Evolutionary conservation across 805 yeast genomes (phyloP).

Genomic region (Saccharomyces kudriavzevii): DNA sequence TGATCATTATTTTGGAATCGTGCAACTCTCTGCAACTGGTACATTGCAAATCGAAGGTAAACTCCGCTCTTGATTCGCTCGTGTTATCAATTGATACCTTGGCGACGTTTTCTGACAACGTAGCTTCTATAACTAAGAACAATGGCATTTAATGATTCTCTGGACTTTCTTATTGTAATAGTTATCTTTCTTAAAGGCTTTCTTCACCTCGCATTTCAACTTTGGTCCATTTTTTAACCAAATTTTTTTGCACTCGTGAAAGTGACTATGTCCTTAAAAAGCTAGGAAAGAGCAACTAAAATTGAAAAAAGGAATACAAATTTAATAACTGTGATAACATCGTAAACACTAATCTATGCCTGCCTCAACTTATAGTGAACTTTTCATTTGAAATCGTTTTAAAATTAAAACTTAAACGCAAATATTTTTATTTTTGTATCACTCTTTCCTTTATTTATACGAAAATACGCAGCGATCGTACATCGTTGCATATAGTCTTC

Average conservation of each 20-base stretch:
- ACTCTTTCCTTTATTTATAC: too few relatives aligned
- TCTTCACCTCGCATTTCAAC: background rate
- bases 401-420: too few relatives aligned
- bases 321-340: too few relatives aligned
- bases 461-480: too few relatives aligned
- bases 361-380: too few relatives aligned
- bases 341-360: too few relatives aligned
- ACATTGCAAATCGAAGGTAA: constrained; percentile 66
- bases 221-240: too few relatives aligned
- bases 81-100: constrained; percentile 55
- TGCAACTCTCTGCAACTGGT: constrained; percentile 73
- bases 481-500: too few relatives aligned
- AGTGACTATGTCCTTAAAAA: background rate
- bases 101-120: constrained; percentile 40
- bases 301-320: too few relatives aligned
- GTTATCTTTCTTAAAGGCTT: background rate
- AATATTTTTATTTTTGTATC: too few relatives aligned
- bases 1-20: constrained; percentile 60
- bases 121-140: constrained; percentile 21
- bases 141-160: constrained; percentile 1
- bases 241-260: background rate
- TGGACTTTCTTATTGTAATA: background rate
- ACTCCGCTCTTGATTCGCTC: constrained; percentile 57
- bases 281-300: background rate
- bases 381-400: too few relatives aligned